Conservation (phyloP, 2,329 filamentous ascomycete species). For the Nemania sp. region DNA sequence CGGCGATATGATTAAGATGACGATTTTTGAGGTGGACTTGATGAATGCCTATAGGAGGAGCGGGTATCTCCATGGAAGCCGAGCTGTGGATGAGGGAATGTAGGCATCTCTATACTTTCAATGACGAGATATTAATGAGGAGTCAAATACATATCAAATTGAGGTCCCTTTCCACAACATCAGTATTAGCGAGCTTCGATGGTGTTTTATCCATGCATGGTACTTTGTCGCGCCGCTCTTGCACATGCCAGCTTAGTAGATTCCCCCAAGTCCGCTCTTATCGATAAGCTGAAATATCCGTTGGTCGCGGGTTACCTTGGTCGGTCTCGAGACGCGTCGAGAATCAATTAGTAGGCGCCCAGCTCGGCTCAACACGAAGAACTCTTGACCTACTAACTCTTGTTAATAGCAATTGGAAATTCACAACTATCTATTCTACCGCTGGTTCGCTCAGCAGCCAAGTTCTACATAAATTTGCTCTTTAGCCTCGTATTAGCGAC, state of each 20-base stretch:
- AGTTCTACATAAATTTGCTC: neutral
- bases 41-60: conserved; percentile 10
- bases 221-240: too few relatives aligned
- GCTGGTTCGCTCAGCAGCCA: neutral
- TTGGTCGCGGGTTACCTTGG: conserved; percentile 31
- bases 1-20: conserved; percentile 9
- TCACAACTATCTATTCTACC: neutral
- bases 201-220: too few relatives aligned
- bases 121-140: conserved; percentile 20
- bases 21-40: conserved; percentile 5
- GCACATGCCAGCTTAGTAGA: too few relatives aligned
- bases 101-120: conserved; percentile 16
- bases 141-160: conserved; percentile 21
- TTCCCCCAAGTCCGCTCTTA: too few relatives aligned
- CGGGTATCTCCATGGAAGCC: neutral
- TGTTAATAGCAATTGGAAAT: neutral
- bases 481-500: neutral
- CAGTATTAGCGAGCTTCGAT: too few relatives aligned
- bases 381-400: neutral
- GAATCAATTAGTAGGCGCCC: conserved; percentile 2
- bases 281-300: conserved; percentile 32
- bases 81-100: neutral
- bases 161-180: too few relatives aligned
- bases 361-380: neutral
- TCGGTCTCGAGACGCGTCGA: conserved; percentile 29